phyloP scores from a whole-genome alignment of 805 yeast genomes.

The Kuraishia piskuri region DNA sequence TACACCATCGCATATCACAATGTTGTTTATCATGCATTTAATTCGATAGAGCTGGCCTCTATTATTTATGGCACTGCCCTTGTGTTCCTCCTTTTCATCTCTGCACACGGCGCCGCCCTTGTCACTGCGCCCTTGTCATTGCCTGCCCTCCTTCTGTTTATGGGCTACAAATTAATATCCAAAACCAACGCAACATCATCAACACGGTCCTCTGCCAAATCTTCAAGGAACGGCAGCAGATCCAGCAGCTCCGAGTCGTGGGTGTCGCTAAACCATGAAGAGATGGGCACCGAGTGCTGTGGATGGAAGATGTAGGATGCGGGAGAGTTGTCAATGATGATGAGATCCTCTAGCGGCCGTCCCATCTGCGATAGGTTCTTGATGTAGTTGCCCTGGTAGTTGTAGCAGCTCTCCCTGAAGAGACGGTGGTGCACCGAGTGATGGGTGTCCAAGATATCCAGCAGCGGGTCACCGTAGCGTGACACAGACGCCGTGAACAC shows the following conservation, averaged over 20 bases:
- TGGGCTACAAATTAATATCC: constrained; percentile 50
- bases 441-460: constrained; percentile 78
- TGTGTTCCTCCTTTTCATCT: no score
- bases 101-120: no score
- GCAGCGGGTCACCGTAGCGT: constrained; percentile 91
- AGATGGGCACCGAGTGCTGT: constrained; percentile 93
- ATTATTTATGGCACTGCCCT: no score
- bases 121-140: no score
- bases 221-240: constrained; percentile 84
- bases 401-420: constrained; percentile 90
- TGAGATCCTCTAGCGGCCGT: constrained; percentile 75
- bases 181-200: constrained; percentile 81
- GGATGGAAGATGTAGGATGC: constrained; percentile 98
- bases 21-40: no score
- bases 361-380: constrained; percentile 93
- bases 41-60: no score
- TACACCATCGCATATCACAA: background rate
- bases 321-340: constrained; percentile 94
- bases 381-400: constrained; percentile 89
- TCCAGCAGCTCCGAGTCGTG: constrained; percentile 95
- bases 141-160: no score
- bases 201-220: constrained; percentile 62
- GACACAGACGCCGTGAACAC: constrained; percentile 95
- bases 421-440: constrained; percentile 79
- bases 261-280: constrained; percentile 96